Base-by-base conservation (phyloP, 768 basidiomycete genomes). In the Suillus discolor region DNA sequence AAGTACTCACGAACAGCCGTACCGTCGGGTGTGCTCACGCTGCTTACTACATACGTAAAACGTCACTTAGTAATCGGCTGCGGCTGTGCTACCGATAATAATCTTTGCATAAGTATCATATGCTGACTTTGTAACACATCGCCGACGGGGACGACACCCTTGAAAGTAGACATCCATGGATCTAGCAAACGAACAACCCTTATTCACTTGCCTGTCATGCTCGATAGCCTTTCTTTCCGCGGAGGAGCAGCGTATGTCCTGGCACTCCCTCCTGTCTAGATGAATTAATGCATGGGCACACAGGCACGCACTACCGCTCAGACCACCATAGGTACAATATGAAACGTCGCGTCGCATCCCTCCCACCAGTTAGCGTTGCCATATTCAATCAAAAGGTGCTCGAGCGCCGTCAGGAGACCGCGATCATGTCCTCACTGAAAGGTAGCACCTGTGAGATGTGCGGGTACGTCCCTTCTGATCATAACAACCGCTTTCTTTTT, bases 281-380 rank as follows among this genome's bases (percentile, higher is more conserved):
- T 69, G 25, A 28, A 28, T 31, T 60, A 60, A 60, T 31, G 18
- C 41, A 60, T 31, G 9, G 41, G 23, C 53, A 34, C 70, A 16
- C 70, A 94, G 92, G 97, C 66, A 79, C 81, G 0, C 97, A 99
- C 75, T 98, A 97, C 77, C 87, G 89, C 68, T 93, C 94, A 31
- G 97, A 99, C 78, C 92, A 93, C 77, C 97, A 99, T 80, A 84
- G 96, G 62, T 99, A 99, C 80, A 99, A 99, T 74, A 94, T 98
- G 89, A 97, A 97, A 82, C 91, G 96, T 69, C 89, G 95, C 36
- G 92, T 99, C 20, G 96, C 97, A 2, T 87, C 85, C 6, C 84
- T 99, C 2, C 91, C 94, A 11, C 96, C 97, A 2, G 88, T 99
- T 71, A 89, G 87, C 65, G 85, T 84, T 0, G 78, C 83, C 8